phyloP scores from a whole-genome alignment of 2,329 filamentous ascomycete genomes.

The Aureobasidium uvarum region DNA sequence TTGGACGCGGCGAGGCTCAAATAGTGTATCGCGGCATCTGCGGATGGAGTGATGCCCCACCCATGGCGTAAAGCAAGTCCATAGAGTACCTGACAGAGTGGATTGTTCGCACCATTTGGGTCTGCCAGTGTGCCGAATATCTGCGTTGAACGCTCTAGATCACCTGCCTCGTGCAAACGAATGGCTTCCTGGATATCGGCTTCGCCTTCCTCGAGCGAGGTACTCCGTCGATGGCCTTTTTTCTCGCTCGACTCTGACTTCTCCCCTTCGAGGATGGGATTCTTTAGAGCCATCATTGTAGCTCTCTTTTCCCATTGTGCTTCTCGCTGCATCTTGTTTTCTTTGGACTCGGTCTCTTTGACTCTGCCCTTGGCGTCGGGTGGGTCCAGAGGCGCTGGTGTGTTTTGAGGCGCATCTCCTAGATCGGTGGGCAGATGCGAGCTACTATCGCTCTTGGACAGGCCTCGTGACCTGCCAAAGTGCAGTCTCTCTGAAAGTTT shows the following conservation, averaged over 20 bases:
- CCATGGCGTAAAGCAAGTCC: conserved; percentile 91
- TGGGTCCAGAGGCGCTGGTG: conserved; percentile 38
- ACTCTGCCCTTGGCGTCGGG: conserved; percentile 27
- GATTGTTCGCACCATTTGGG: conserved; percentile 81
- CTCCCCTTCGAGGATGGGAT: conserved; percentile 43
- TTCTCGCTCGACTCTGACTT: not conserved
- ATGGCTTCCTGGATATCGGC: conserved; percentile 92
- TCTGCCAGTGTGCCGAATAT: conserved; percentile 85
- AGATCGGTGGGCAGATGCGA: conserved; percentile 76
- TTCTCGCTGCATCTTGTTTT: conserved; percentile 52
- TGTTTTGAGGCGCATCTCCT: conserved; percentile 77
- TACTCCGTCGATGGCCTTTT: conserved; percentile 3
- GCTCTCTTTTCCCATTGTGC: conserved; percentile 89
- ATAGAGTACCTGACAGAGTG: conserved; percentile 92
- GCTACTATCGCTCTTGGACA: conserved; percentile 59
- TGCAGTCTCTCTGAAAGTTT: conserved; percentile 70
- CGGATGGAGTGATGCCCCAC: conserved; percentile 80
- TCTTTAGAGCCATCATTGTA: conserved; percentile 71
- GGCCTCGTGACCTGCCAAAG: conserved; percentile 45
- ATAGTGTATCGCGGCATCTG: conserved; percentile 72
- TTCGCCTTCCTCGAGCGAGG: conserved; percentile 40
- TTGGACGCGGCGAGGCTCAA: conserved; percentile 87
- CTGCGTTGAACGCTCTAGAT: conserved; percentile 73
- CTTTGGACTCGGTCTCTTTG: conserved; percentile 22
- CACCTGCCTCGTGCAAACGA: conserved; percentile 79